These are phyloP conservation scores for Liriodendron chinense DNA, from an alignment of 164 flowering plant species.

Conservation along the genomic window DNA sequence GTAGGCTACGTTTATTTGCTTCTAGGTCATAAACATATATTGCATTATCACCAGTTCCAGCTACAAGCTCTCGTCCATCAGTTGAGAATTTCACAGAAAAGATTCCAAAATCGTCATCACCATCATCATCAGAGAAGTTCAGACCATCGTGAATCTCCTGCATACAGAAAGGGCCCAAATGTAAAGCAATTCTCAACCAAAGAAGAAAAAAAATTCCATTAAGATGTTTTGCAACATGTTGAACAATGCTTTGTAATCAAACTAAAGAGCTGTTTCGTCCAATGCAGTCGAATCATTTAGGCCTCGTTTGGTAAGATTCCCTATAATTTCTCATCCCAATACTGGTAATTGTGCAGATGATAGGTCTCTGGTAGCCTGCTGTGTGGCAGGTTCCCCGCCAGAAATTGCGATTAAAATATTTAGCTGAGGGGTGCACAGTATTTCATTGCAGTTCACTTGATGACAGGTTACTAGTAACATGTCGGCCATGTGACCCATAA, in stretches of 20 bases:
- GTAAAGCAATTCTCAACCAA: neutral
- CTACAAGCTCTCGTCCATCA: constrained; percentile 89
- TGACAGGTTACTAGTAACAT: too few species aligned
- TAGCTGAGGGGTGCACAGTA: too few species aligned
- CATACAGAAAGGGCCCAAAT: constrained; percentile 10
- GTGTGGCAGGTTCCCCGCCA: too few species aligned
- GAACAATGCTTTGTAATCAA: neutral
- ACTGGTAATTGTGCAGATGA: too few species aligned
- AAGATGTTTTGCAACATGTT: neutral
- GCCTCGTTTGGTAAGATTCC: too few species aligned
- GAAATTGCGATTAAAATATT: too few species aligned
- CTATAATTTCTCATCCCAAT: too few species aligned
- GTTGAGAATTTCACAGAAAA: constrained; percentile 84
- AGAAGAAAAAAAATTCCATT: neutral
- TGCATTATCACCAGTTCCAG: constrained; percentile 69
- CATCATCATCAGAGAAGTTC: constrained; percentile 48
- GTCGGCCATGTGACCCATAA: too few species aligned
- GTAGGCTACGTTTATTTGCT: constrained; percentile 53
- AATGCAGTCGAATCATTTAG: too few species aligned
- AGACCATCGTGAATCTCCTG: constrained; percentile 93
- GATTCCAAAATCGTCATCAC: constrained; percentile 43
- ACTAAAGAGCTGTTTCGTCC: too few species aligned
- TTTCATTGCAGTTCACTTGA: too few species aligned
- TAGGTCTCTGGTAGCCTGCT: too few species aligned
- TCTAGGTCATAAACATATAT: constrained; percentile 87